Conservation (phyloP, 805 yeast genomes). For the Yamadazyma phyllophila region DNA sequence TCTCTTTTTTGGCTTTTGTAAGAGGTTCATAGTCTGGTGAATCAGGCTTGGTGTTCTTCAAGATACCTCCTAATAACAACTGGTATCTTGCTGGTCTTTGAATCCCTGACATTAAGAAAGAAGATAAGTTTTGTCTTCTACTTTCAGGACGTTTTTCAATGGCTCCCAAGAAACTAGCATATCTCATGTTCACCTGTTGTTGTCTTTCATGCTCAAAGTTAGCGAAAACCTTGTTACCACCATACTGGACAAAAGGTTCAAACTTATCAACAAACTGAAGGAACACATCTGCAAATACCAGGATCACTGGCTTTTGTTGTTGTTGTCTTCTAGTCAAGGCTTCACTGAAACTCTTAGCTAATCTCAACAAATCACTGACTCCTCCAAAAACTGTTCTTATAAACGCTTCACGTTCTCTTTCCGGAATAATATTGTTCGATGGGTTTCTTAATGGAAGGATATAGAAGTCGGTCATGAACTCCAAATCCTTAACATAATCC, state of each 20-base stretch:
- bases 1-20: slow-evolving; percentile 68
- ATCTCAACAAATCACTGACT: slow-evolving; percentile 79
- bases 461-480: slow-evolving; percentile 89
- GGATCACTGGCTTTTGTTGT: slow-evolving; percentile 78
- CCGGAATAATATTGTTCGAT: slow-evolving; percentile 72
- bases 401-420: slow-evolving; percentile 84
- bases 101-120: slow-evolving; percentile 92
- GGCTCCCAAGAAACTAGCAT: slow-evolving; percentile 91
- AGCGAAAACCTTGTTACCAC: slow-evolving; percentile 93
- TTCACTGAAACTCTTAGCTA: slow-evolving; percentile 83
- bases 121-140: slow-evolving; percentile 85
- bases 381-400: slow-evolving; percentile 90
- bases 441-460: slow-evolving; percentile 86
- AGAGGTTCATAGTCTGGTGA: slow-evolving; percentile 70
- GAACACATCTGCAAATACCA: slow-evolving; percentile 83
- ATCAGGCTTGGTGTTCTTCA: slow-evolving; percentile 77
- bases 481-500: slow-evolving; percentile 92
- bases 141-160: slow-evolving; percentile 82
- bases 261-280: slow-evolving; percentile 80
- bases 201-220: slow-evolving; percentile 94
- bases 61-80: slow-evolving; percentile 72
- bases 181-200: slow-evolving; percentile 82
- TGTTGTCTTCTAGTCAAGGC: slow-evolving; percentile 82
- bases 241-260: slow-evolving; percentile 90
- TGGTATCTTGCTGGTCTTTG: slow-evolving; percentile 96